Base-by-base conservation (phyloP, 2,329 filamentous ascomycete species). In the Diaporthe caulivora region DNA sequence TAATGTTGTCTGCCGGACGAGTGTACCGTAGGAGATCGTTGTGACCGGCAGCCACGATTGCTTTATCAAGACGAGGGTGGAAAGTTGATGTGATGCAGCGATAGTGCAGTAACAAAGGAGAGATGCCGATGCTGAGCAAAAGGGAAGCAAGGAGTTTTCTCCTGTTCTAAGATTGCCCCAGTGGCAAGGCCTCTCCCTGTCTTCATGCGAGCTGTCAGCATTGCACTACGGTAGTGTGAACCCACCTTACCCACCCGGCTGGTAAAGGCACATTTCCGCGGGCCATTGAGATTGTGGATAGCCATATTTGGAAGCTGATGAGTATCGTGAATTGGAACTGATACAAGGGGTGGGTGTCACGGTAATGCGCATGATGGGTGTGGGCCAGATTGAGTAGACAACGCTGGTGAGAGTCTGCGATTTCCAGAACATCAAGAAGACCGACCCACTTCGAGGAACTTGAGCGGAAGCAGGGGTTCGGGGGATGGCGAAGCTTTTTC, bases 151-250 rank as follows among this genome's bases (percentile, higher is more conserved):
- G 51, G 47, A 49, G 44, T 70, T 70, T 70, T 70, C 68, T 70
- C 68, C 37, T 70, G 58, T 29, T 55, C 47, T 40, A 47, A 64
- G 26, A 72, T 42, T 40, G 31, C n/a, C 42, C 47, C 21, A 18
- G 51, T 67, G 49, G 51, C 51, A 37, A 57, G 60, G 60, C 26
- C 58, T 65, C 40, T 65, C 60, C 49, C 42, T 64, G 34, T 42
- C 47, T 51, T 34, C 55, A 58, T 29, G 58, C 57, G 60, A 54
- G 47, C 62, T 67, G 64, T 69, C 62, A 68, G 31, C 40, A 72
- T 69, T n/a, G n/a, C n/a, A n/a, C n/a, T 29, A 57, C 55, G 55
- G 34, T 37, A 26, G 42, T 37, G 37, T 31, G 51, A 68, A 51
- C 15, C 60, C 60, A 72, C 58, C 49, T 5, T 67, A 24, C 17